Conservation (phyloP, 2,329 filamentous ascomycete species). For the Thermothelomyces thermophilus region DNA sequence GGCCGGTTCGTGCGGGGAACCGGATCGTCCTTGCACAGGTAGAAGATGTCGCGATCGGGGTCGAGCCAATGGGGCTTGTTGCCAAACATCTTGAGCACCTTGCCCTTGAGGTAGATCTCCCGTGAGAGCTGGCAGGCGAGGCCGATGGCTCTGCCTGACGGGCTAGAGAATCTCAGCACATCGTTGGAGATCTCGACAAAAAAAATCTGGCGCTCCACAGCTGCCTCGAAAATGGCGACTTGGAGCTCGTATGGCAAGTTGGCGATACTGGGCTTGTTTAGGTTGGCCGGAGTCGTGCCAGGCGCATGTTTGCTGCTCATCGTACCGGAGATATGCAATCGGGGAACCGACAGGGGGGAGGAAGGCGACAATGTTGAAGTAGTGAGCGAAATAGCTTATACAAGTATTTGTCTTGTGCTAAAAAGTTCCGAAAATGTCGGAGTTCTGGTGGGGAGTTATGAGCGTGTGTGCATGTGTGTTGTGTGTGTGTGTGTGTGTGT, state of each 20-base stretch:
- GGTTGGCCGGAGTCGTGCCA: conserved; percentile 2
- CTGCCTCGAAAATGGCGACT: conserved; percentile 14
- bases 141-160: conserved; percentile 3
- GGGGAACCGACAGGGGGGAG: not conserved
- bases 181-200: conserved; percentile 14
- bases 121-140: conserved; percentile 15
- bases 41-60: conserved; percentile 16
- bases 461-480: too few relatives aligned
- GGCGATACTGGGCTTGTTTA: conserved; percentile 6
- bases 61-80: conserved; percentile 11
- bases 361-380: too few relatives aligned
- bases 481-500: too few relatives aligned
- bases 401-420: too few relatives aligned
- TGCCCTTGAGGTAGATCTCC: conserved; percentile 7
- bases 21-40: conserved; percentile 9
- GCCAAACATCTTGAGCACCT: conserved; percentile 1
- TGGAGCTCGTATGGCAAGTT: conserved; percentile 17
- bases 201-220: conserved; percentile 9
- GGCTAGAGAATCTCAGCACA: not conserved
- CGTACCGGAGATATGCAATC: not conserved
- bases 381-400: too few relatives aligned
- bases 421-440: too few relatives aligned
- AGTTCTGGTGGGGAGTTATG: too few relatives aligned
- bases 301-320: conserved; percentile 1
- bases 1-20: not conserved